A percentile compares a stretch with the other conserved stretches of the same genome.
phyloP scores from a whole-genome alignment of 495 filamentous ascomycete species.

The Hyaloscypha hepaticicola region DNA sequence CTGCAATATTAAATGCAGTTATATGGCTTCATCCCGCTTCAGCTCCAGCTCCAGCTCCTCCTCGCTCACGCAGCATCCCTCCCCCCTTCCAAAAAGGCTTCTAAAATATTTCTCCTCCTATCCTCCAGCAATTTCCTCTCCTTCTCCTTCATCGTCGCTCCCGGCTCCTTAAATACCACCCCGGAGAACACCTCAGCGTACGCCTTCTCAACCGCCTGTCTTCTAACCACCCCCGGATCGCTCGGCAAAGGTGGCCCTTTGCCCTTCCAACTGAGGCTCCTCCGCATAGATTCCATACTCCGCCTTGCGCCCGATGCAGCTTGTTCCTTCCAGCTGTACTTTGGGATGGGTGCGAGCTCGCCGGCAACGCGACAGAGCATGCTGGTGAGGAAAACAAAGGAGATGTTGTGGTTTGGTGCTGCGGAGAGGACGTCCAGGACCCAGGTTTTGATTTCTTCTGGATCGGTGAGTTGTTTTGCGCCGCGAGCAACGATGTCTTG shows the following conservation, averaged over 20 bases:
- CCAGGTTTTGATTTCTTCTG: constrained; percentile 65
- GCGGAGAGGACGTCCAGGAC: constrained; percentile 71
- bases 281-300: constrained; percentile 41
- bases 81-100: constrained; percentile 35
- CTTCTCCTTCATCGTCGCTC: constrained; percentile 42
- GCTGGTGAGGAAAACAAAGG: constrained; percentile 80
- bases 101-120: constrained; percentile 46
- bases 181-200: constrained; percentile 48
- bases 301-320: constrained; percentile 34
- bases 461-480: constrained; percentile 46
- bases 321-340: constrained; percentile 26
- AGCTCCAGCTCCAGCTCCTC: background rate
- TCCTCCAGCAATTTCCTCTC: constrained; percentile 29
- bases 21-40: background rate
- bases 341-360: constrained; percentile 46
- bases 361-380: constrained; percentile 57
- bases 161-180: constrained; percentile 43
- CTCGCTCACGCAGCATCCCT: background rate
- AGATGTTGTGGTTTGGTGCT: constrained; percentile 75
- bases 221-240: constrained; percentile 28
- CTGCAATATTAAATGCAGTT: background rate
- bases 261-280: constrained; percentile 31
- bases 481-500: constrained; percentile 47
- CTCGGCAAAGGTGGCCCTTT: constrained; percentile 36
- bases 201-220: constrained; percentile 44